Evolutionary conservation across 192 early-diverging fungal genomes (phyloP).

Genomic region (Coemansia sp.): DNA sequence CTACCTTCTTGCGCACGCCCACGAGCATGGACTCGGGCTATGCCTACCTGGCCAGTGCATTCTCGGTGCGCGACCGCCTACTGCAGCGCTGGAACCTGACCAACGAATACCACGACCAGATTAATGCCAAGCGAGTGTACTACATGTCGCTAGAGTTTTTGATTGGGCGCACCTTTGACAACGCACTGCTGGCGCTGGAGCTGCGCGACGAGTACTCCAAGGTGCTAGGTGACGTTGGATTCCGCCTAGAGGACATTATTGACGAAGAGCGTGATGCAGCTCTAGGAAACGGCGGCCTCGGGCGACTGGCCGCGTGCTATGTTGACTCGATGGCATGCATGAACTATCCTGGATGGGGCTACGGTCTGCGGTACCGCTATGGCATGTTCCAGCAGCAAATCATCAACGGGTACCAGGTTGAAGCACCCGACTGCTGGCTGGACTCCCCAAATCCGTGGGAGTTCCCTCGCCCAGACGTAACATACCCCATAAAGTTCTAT

Average conservation of each 20-base stretch:
- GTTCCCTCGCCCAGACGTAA: constrained; percentile 87
- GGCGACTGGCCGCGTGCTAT: constrained; percentile 95
- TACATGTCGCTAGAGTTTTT: constrained; percentile 98
- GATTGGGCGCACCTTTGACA: constrained; percentile 95
- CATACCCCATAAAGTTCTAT: constrained; percentile 86
- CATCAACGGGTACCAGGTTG: constrained; percentile 92
- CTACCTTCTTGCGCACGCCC: constrained; percentile 84
- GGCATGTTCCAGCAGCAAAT: constrained; percentile 99
- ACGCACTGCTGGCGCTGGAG: constrained; percentile 84
- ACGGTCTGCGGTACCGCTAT: constrained; percentile 96
- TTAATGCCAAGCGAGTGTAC: constrained; percentile 89
- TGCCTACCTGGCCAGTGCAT: constrained; percentile 90
- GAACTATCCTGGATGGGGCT: constrained; percentile 95
- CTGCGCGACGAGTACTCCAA: constrained; percentile 76
- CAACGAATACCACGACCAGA: constrained; percentile 74
- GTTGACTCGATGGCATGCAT: constrained; percentile 94
- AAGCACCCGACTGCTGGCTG: constrained; percentile 96
- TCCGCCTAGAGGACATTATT: constrained; percentile 88
- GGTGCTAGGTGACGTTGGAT: constrained; percentile 74
- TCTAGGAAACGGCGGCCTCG: constrained; percentile 96
- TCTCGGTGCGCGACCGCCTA: constrained; percentile 88
- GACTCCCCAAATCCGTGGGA: constrained; percentile 98
- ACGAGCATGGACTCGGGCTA: constrained; percentile 91
- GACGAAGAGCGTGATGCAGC: constrained; percentile 95
- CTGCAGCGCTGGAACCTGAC: constrained; percentile 94